Evolutionary conservation across 2,329 filamentous ascomycete genomes (phyloP), one percentile per base, ranked within the genome.

Genomic region (Epichloe elymi): DNA sequence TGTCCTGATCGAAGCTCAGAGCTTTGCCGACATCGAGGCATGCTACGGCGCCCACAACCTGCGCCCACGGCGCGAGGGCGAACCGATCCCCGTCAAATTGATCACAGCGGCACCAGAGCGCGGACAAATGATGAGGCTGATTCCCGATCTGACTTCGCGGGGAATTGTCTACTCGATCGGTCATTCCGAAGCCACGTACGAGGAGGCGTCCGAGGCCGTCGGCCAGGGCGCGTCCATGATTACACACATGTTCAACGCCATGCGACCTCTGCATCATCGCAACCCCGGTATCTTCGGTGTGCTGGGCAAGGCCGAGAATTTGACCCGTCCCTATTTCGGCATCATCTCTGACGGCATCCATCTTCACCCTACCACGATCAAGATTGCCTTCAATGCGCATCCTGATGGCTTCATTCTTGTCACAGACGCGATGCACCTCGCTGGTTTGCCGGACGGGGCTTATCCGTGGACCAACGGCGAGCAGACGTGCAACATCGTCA

Each of bases 181-280:
- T 7, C 89, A 95, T 68, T 88, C 88, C 0, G 87, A 94, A 65
- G 86, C 88, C 14, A 88, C 85, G 0, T 95, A 91, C 63, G 87
- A 94, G 66, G 76, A 91, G 63, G 88, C 86, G 1, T 80, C 83
- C 4, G 69, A 72, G 4, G 86, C 86, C 19, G 78, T 93, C 3
- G 73, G 71, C n/a, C 75, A 81, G 6, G 89, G 89, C 48, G 87
- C 86, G 2, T 86, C 79, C 46, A 95, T 94, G 87, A 86, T 95
- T 57, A 95, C 89, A 0, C 89, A 95, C 62, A 75, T 95, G 1
- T 95, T 95, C 78, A 95, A 95, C 65, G 89, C 89, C 26, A 95
- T 95, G 89, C 78, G 83, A 1, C 88, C 88, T 14, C 79, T 95
- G 48, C 87, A 93, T 65, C 88, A 96, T 72, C 85, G 90, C 52